Evolutionary conservation across 768 basidiomycete species (phyloP).

Genomic region (Tephrocybe sp.): DNA sequence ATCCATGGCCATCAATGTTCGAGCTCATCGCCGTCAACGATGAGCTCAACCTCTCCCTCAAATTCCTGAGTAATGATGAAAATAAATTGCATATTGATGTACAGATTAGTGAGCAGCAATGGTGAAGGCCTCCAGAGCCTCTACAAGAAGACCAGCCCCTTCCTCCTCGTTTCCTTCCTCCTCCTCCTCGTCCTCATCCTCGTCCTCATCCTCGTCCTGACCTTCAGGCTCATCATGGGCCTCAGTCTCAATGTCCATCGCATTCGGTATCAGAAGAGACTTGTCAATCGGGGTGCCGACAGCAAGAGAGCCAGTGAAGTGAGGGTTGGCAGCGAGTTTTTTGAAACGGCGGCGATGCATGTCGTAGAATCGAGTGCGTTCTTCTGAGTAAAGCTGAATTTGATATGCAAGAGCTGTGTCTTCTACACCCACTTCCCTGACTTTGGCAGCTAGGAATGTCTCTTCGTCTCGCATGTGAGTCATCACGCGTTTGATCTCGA

Average conservation of each 20-base stretch:
- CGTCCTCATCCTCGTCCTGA: too few species aligned
- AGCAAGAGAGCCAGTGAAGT: not conserved
- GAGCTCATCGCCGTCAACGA: not conserved
- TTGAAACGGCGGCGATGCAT: not conserved
- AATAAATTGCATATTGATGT: not conserved
- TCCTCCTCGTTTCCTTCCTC: not conserved
- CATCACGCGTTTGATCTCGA: not conserved
- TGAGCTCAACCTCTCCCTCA: not conserved
- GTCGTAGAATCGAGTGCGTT: not conserved
- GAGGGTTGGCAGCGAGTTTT: not conserved
- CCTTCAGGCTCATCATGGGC: not conserved
- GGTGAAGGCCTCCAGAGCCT: not conserved
- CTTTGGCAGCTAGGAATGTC: not conserved
- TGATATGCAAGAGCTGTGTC: not conserved
- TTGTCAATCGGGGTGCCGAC: not conserved
- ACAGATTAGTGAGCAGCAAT: not conserved
- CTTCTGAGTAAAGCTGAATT: not conserved
- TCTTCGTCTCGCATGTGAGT: slow-evolving; percentile 4
- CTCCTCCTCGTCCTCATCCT: too few species aligned
- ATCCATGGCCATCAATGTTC: too few species aligned
- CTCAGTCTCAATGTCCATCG: not conserved
- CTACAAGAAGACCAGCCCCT: not conserved
- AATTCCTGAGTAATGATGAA: not conserved
- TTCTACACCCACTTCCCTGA: not conserved
- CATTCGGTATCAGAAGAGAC: not conserved